phyloP scores from a whole-genome alignment of 768 basidiomycete species.

The Trametes meyenii region DNA sequence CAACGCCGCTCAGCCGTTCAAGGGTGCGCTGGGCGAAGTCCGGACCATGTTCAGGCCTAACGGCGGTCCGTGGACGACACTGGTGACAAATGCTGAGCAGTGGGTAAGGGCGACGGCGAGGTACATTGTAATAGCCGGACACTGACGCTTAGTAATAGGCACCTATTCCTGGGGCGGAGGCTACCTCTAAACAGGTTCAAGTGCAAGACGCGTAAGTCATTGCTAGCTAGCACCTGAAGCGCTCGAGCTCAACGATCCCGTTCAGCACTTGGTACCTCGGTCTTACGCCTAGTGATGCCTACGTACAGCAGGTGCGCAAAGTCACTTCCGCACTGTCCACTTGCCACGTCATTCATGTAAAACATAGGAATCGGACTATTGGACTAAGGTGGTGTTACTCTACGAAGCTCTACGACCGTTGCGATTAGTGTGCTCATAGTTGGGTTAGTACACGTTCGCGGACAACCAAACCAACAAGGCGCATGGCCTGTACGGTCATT shows the following conservation, averaged over 20 bases:
- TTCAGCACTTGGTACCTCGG: constrained; percentile 35
- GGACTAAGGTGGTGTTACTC: constrained; percentile 24
- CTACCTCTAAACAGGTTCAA: constrained; percentile 24
- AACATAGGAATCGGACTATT: constrained; percentile 33
- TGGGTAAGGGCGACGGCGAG: constrained; percentile 19
- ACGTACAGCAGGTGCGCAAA: constrained; percentile 26
- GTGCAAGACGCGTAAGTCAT: constrained; percentile 31
- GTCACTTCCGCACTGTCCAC: not conserved
- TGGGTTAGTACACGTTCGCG: constrained; percentile 30
- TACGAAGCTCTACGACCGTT: not conserved
- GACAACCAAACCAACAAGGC: constrained; percentile 38
- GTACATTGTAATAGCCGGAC: too few species aligned
- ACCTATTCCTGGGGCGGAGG: constrained; percentile 26
- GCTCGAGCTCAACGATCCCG: not conserved
- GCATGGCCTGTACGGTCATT: constrained; percentile 27
- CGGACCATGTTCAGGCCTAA: constrained; percentile 38
- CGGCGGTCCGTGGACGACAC: constrained; percentile 30
- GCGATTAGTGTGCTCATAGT: not conserved
- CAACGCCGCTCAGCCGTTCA: constrained; percentile 25
- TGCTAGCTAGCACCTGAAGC: too few species aligned
- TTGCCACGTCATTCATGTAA: not conserved
- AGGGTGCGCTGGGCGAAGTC: constrained; percentile 31
- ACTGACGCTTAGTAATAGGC: constrained; percentile 16
- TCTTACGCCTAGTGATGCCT: constrained; percentile 27
- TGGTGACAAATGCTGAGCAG: constrained; percentile 33